Evolutionary conservation across 305 asterid species (phyloP).

Genomic region (Fraxinus latifolia): DNA sequence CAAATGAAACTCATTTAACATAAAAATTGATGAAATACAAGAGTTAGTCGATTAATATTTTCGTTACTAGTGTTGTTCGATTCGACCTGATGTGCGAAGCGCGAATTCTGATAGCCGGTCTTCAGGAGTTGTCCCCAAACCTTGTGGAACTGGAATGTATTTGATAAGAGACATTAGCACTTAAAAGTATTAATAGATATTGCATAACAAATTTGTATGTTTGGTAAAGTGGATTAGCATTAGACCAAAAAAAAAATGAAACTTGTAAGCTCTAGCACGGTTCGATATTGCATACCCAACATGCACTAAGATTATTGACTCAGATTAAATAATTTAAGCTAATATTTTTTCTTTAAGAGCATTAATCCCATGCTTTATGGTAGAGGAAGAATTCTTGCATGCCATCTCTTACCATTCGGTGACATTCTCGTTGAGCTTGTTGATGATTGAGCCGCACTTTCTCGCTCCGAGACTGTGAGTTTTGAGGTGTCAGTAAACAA

Average conservation of each 20-base stretch:
- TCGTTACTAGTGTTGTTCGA: not conserved
- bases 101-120: slow-evolving; percentile 96
- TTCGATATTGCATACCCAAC: not conserved
- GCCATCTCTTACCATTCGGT: slow-evolving; percentile 55
- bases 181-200: not conserved
- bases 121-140: slow-evolving; percentile 99
- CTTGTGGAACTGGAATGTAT: slow-evolving; percentile 67
- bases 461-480: slow-evolving; percentile 57
- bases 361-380: slow-evolving; percentile 5
- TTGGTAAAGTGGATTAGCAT: not conserved
- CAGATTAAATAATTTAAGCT: not conserved
- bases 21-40: not conserved
- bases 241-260: not conserved
- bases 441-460: slow-evolving; percentile 65
- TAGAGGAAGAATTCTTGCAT: not conserved
- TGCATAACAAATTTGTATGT: not conserved
- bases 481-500: not conserved
- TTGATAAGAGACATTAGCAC: slow-evolving; percentile 11
- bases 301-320: not conserved
- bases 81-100: slow-evolving; percentile 94
- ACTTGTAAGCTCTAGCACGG: not conserved
- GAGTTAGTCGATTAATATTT: not conserved
- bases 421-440: slow-evolving; percentile 68
- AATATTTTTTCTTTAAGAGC: not conserved
- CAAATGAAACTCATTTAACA: not conserved